phyloP scores from a whole-genome alignment of 2,329 filamentous ascomycete species.

The Grosmannia serpens region DNA sequence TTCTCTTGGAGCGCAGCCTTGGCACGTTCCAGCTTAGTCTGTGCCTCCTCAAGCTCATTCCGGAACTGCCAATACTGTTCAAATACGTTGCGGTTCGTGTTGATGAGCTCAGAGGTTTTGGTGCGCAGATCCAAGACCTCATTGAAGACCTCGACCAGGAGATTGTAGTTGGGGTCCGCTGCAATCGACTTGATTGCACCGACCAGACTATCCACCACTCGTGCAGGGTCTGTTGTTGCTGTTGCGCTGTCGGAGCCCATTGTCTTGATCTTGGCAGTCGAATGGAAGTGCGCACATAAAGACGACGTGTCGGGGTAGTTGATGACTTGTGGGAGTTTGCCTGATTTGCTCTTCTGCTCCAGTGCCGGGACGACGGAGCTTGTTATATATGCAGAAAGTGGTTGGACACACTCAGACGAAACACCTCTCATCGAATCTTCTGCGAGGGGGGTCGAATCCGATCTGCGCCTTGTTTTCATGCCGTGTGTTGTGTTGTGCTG shows the following conservation, averaged over 20 bases:
- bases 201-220: constrained; percentile 20
- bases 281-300: neutral
- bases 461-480: neutral
- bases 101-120: constrained; percentile 19
- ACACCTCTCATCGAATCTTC: too few species aligned
- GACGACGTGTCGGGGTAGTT: neutral
- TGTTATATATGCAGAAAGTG: neutral
- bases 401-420: neutral
- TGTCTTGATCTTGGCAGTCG: neutral
- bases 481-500: neutral
- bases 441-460: neutral
- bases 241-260: neutral
- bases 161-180: constrained; percentile 22
- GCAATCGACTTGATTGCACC: constrained; percentile 22
- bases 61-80: constrained; percentile 23
- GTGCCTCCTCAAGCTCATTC: constrained; percentile 19
- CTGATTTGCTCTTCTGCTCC: neutral
- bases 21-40: constrained; percentile 15
- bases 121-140: constrained; percentile 21
- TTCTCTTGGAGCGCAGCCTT: constrained; percentile 16
- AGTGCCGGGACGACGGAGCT: neutral
- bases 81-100: constrained; percentile 19
- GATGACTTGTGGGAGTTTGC: neutral
- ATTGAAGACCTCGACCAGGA: constrained; percentile 21
- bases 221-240: constrained; percentile 5